phyloP scores from a whole-genome alignment of 495 filamentous ascomycete species.

The Choiromyces venosus region DNA sequence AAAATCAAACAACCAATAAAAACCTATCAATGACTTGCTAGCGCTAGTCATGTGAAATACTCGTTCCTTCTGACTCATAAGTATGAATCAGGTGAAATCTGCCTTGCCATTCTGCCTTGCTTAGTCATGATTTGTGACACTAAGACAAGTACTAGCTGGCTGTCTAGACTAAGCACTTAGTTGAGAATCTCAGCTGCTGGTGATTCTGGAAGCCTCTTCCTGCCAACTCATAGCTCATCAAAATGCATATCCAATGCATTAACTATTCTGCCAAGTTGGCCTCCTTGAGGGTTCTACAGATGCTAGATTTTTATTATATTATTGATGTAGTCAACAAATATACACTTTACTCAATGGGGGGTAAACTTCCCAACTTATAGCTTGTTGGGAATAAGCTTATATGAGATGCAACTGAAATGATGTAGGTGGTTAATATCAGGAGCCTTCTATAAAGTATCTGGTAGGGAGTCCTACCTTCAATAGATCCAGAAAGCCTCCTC shows the following conservation, averaged over 20 bases:
- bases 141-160: background rate
- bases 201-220: background rate
- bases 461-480: background rate
- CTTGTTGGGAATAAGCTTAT: slow-evolving; percentile 6
- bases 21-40: too few relatives aligned
- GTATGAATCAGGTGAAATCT: too few relatives aligned
- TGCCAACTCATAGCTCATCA: background rate
- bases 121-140: too few relatives aligned
- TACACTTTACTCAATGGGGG: background rate
- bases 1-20: too few relatives aligned
- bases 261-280: background rate
- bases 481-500: background rate
- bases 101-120: too few relatives aligned
- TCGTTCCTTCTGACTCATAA: too few relatives aligned
- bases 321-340: slow-evolving; percentile 9
- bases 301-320: slow-evolving; percentile 4
- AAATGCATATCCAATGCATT: slow-evolving; percentile 3
- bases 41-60: too few relatives aligned
- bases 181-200: background rate
- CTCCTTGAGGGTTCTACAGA: background rate
- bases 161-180: background rate
- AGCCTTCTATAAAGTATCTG: background rate
- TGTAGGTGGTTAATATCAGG: background rate
- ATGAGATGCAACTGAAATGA: background rate
- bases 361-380: slow-evolving; percentile 3